Conservation (phyloP, 2,329 filamentous ascomycete genomes). For the Stemphylium vesicarium region DNA sequence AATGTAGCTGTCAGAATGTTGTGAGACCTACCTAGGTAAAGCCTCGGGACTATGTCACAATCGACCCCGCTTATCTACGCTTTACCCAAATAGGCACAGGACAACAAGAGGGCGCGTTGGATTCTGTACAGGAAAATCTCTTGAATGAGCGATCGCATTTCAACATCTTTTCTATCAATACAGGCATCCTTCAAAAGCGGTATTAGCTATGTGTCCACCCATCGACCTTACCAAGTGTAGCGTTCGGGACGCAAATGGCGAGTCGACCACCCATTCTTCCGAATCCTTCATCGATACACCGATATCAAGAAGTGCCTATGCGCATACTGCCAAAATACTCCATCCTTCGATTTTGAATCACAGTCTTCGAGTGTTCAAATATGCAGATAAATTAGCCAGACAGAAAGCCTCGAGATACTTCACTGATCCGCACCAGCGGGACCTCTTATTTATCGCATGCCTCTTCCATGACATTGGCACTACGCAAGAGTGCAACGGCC, state of each 20-base stretch:
- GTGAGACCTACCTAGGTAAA: background rate
- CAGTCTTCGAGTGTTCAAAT: slow-evolving; percentile 73
- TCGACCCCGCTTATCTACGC: slow-evolving; percentile 3
- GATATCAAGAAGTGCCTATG: slow-evolving; percentile 54
- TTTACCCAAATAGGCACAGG: slow-evolving; percentile 2
- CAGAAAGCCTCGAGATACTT: slow-evolving; percentile 38
- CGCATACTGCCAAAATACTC: slow-evolving; percentile 60
- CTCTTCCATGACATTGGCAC: slow-evolving; percentile 79
- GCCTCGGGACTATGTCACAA: background rate
- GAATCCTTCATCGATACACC: slow-evolving; percentile 35
- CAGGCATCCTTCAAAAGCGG: background rate
- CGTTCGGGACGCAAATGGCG: background rate
- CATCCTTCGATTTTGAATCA: slow-evolving; percentile 68
- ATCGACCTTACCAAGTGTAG: slow-evolving; percentile 8
- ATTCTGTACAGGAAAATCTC: background rate
- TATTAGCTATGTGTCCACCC: slow-evolving; percentile 26
- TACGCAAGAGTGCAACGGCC: slow-evolving; percentile 51
- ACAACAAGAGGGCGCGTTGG: background rate
- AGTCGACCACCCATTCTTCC: background rate
- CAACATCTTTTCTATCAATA: too few relatives aligned
- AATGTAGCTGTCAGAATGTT: background rate
- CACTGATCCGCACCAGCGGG: slow-evolving; percentile 51
- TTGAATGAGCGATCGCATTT: background rate
- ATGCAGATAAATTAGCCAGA: slow-evolving; percentile 50
- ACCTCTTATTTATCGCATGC: slow-evolving; percentile 59